phyloP scores from a whole-genome alignment of 2,329 filamentous ascomycete species.

The Cercospora canescens region DNA sequence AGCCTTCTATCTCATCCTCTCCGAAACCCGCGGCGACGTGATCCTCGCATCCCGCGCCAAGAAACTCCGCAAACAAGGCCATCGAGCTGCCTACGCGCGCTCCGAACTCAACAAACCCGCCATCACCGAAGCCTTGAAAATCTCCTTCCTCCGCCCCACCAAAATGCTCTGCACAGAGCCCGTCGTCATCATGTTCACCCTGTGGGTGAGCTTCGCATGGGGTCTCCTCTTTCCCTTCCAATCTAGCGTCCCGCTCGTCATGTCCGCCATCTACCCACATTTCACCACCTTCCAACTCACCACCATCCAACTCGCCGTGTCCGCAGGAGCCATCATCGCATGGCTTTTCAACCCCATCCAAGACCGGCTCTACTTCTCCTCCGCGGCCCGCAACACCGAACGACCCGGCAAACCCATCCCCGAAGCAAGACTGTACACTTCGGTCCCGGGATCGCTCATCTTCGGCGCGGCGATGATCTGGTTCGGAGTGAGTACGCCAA shows the following conservation, averaged over 20 bases:
- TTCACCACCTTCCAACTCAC: slow-evolving; percentile 41
- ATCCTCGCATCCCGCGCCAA: slow-evolving; percentile 36
- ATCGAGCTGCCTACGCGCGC: slow-evolving; percentile 25
- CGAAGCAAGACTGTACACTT: slow-evolving; percentile 45
- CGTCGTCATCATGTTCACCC: slow-evolving; percentile 37
- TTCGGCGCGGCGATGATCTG: slow-evolving; percentile 48
- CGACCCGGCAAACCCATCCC: slow-evolving; percentile 35
- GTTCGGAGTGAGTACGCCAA: slow-evolving; percentile 51
- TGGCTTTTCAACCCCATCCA: slow-evolving; percentile 38
- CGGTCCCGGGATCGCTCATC: slow-evolving; percentile 44
- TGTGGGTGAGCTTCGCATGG: slow-evolving; percentile 45
- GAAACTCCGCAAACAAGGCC: slow-evolving; percentile 26
- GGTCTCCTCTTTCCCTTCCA: slow-evolving; percentile 49
- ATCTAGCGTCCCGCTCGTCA: slow-evolving; percentile 43
- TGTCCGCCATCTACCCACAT: slow-evolving; percentile 34
- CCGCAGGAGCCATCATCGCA: slow-evolving; percentile 44
- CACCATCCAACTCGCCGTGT: slow-evolving; percentile 43
- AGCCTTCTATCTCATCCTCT: slow-evolving; percentile 39
- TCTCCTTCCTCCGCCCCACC: slow-evolving; percentile 31
- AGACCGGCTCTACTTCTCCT: slow-evolving; percentile 42
- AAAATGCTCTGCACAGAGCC: slow-evolving; percentile 31
- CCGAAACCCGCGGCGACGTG: slow-evolving; percentile 40
- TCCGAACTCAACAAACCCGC: slow-evolving; percentile 26
- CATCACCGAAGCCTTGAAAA: slow-evolving; percentile 26
- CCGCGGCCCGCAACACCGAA: slow-evolving; percentile 32